phyloP scores from a whole-genome alignment of 108 stramenopile genomes.

The Discostella stelligeroides region DNA sequence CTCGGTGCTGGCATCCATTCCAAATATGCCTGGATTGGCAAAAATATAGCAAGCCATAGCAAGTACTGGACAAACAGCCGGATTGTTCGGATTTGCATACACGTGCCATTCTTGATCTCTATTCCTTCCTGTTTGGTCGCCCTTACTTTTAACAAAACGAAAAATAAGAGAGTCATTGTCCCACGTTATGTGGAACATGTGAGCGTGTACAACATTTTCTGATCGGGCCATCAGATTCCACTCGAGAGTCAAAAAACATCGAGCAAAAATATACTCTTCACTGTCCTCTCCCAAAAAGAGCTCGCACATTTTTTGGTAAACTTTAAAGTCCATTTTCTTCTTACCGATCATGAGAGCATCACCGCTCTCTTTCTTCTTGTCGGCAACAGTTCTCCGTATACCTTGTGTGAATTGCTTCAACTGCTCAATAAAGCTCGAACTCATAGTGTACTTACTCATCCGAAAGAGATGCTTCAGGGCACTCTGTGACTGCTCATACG shows the following conservation, averaged over 20 bases:
- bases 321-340: constrained; percentile 12
- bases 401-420: background rate
- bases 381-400: background rate
- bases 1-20: background rate
- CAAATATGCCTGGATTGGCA: constrained; percentile 5
- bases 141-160: constrained; percentile 22
- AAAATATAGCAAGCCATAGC: constrained; percentile 15
- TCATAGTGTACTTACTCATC: constrained; percentile 3
- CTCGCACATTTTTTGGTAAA: constrained; percentile 18
- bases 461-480: background rate
- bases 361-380: constrained; percentile 11
- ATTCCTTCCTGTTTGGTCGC: constrained; percentile 12
- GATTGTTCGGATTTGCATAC: constrained; percentile 18
- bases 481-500: background rate
- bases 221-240: constrained; percentile 21
- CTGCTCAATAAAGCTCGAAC: background rate
- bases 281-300: background rate
- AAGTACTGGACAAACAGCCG: constrained; percentile 18
- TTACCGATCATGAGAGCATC: background rate
- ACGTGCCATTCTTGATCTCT: constrained; percentile 11
- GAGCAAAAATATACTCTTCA: constrained; percentile 21
- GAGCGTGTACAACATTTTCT: too few relatives aligned
- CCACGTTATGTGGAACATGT: constrained; percentile 9
- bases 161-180: constrained; percentile 16
- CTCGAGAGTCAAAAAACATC: constrained; percentile 12